Evolutionary conservation across 2,329 filamentous ascomycete genomes (phyloP).

Genomic region (Arachnomyces sp.): DNA sequence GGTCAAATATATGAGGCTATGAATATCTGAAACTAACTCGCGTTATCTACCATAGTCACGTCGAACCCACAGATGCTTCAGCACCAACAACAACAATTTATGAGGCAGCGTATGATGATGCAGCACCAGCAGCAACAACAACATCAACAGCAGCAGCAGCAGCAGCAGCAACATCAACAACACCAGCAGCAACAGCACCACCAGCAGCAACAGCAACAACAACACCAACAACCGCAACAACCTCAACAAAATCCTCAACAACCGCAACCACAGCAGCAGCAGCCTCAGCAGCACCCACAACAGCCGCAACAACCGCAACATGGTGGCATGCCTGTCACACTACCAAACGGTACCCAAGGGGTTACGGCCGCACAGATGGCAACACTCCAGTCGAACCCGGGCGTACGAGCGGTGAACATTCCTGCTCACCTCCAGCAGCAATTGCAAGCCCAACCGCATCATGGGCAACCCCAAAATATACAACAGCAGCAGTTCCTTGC

Average conservation of each 20-base stretch:
- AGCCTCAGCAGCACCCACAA: constrained; percentile 23
- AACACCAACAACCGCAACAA: constrained; percentile 31
- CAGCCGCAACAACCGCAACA: constrained; percentile 21
- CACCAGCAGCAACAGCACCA: constrained; percentile 24
- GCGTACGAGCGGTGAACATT: constrained; percentile 31
- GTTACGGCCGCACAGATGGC: constrained; percentile 35
- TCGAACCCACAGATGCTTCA: constrained; percentile 38
- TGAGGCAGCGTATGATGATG: no score
- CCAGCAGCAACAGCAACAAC: constrained; percentile 31
- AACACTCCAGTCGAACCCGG: constrained; percentile 34
- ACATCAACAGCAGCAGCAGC: constrained; percentile 23
- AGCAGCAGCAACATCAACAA: constrained; percentile 22
- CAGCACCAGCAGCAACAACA: constrained; percentile 22
- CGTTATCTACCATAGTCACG: constrained; percentile 21
- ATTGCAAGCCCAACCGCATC: constrained; percentile 23
- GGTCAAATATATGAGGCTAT: neutral
- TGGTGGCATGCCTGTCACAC: constrained; percentile 29
- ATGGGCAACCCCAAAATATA: constrained; percentile 33
- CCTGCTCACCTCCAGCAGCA: constrained; percentile 35
- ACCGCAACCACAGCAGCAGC: constrained; percentile 22
- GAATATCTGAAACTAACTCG: constrained; percentile 5
- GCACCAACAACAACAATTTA: constrained; percentile 12
- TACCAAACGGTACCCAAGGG: constrained; percentile 34
- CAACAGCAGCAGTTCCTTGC: constrained; percentile 32
- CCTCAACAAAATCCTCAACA: constrained; percentile 21